Conservation (phyloP, 371 early-diverging fungal genomes). For the Mucor plumbeus region DNA sequence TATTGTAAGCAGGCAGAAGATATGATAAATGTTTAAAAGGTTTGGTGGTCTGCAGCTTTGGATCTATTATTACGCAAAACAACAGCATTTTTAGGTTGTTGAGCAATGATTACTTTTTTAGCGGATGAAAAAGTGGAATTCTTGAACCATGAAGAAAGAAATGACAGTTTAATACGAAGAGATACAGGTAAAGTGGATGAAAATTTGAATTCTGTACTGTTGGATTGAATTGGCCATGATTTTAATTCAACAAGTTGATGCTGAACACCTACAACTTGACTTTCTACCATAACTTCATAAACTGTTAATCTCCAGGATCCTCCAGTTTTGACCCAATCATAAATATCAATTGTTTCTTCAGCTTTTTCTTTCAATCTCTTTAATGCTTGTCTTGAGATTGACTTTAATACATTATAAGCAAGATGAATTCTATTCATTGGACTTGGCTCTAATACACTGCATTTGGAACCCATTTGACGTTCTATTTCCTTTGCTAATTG, state of each 20-base stretch:
- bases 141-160: constrained; percentile 33
- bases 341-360: constrained; percentile 31
- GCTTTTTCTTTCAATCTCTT: constrained; percentile 34
- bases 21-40: background rate
- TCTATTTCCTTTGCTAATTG: constrained; percentile 25
- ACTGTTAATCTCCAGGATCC: constrained; percentile 35
- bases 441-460: constrained; percentile 22
- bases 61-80: constrained; percentile 20
- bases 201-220: constrained; percentile 11
- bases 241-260: constrained; percentile 33
- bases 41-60: constrained; percentile 12
- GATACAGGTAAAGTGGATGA: constrained; percentile 29
- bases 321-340: constrained; percentile 38
- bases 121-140: constrained; percentile 16
- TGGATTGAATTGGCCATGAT: constrained; percentile 31
- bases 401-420: constrained; percentile 36
- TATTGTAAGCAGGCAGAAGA: background rate
- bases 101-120: constrained; percentile 8
- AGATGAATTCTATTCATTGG: constrained; percentile 36
- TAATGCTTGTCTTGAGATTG: constrained; percentile 25
- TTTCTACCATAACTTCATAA: constrained; percentile 43
- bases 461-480: constrained; percentile 20
- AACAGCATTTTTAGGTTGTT: constrained; percentile 19
- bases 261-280: constrained; percentile 35
- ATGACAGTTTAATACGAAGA: constrained; percentile 32